Percentiles rank a stretch among this genome's conserved stretches.
Conservation (phyloP, 1,139 yeast genomes). For the Hyphopichia wangnamkhiaoensis region DNA sequence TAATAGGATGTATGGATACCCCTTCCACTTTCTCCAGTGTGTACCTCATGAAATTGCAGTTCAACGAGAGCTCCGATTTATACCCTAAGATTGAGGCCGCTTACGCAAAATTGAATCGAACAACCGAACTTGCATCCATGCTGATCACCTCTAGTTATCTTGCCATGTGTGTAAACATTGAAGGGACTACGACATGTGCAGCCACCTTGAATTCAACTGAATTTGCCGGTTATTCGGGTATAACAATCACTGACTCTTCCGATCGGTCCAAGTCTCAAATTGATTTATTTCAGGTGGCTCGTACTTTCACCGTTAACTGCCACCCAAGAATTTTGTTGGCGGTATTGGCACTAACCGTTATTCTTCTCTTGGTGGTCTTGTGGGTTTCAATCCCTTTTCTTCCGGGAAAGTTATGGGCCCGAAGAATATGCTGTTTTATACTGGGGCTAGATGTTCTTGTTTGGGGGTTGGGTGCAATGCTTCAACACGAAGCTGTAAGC, state of each 20-base stretch:
- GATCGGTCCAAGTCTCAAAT: conserved; percentile 26
- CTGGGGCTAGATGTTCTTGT: conserved; percentile 43
- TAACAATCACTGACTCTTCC: conserved; percentile 16
- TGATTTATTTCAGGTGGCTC: conserved; percentile 43
- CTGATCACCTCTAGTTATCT: conserved; percentile 51
- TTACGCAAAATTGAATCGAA: conserved; percentile 21
- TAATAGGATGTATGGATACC: conserved; percentile 51
- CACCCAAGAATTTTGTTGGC: conserved; percentile 59
- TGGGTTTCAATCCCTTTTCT: conserved; percentile 50
- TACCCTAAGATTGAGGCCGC: conserved; percentile 34
- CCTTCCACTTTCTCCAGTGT: conserved; percentile 43
- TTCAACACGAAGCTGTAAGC: conserved; percentile 61
- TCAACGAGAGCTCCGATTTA: conserved; percentile 44
- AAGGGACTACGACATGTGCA: conserved; percentile 31
- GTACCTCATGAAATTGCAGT: conserved; percentile 46
- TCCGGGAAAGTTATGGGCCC: conserved; percentile 42
- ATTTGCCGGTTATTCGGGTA: conserved; percentile 27
- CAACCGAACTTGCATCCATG: conserved; percentile 28
- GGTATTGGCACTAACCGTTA: conserved; percentile 44
- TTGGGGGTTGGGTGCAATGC: conserved; percentile 73
- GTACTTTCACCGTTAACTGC: conserved; percentile 43
- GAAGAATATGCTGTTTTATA: conserved; percentile 33
- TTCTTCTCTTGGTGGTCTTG: conserved; percentile 39
- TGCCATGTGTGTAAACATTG: conserved; percentile 45
- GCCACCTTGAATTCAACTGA: conserved; percentile 24